Base-by-base conservation (phyloP, 2,329 filamentous ascomycete genomes). In the Pseudogymnoascus pannorum region DNA sequence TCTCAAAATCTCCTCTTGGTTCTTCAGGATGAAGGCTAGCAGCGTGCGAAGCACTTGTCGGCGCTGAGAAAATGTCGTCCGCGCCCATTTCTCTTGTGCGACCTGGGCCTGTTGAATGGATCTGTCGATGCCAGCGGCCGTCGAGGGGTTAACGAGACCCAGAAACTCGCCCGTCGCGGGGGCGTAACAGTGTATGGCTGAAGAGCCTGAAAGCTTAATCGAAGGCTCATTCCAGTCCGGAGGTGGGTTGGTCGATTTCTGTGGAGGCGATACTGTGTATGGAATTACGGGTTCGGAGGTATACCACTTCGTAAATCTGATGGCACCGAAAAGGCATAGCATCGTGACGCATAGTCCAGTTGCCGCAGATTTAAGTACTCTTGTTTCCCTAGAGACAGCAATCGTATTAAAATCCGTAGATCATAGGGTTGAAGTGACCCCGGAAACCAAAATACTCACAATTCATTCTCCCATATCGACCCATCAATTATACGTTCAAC, bases 151-250 rank as follows among this genome's bases (percentile, higher is more conserved):
- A 73, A 93, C 81, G 66, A 84, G 80, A 60, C 91, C 92, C 24
- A 99, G 85, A 63, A 91, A 83, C 70, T 89, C 83, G 65, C 94
- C 94, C 22, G 92, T 97, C 1, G 93, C 93, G 1, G 94, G 94
- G 44, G 88, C 89, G 73, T 94, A 94, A 76, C 91, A 95, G 75
- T 91, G 89, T 63, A 95, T 87, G 6, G 86, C 82, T 1, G 82
- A 81, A 38, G 85, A 85, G 14, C 85, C 86, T 1, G 83, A 72
- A n/a, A 83, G 72, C 80, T 84, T 33, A 22, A 54, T 22, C 12
- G 11, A 20, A 67, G 63, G 69, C 57, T 69, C 60, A 51, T 16
- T 7, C 31, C 40, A 20, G 18, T 40, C 29, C 22, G 31, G 12
- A n/a, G 57, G 57, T 26, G 57, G 33, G 6, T 36, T 58, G 11